Percentiles rank a stretch among this genome's conserved stretches.
phyloP scores from a whole-genome alignment of 2,329 filamentous ascomycete genomes.

The Pseudocercospora ulei region DNA sequence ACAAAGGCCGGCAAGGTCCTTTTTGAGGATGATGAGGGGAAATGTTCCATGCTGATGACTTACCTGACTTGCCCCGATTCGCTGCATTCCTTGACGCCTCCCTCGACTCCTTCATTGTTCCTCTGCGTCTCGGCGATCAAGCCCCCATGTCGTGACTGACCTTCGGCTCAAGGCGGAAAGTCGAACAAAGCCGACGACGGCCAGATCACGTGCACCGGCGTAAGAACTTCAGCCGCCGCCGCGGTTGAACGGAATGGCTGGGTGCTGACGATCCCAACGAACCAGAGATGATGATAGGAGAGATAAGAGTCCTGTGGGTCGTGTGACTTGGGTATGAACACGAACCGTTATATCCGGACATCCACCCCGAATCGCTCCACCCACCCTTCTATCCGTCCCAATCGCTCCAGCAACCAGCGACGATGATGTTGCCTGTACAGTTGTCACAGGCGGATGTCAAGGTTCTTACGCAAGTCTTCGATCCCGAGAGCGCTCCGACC shows the following conservation, averaged over 20 bases:
- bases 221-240: conserved; percentile 6
- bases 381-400: no score
- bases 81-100: conserved; percentile 6
- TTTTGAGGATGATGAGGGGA: not conserved
- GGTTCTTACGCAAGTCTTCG: conserved; percentile 40
- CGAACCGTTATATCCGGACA: no score
- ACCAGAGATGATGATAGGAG: conserved; percentile 1
- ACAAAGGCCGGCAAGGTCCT: not conserved
- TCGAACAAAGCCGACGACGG: conserved; percentile 6
- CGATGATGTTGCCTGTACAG: conserved; percentile 15
- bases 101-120: conserved; percentile 2
- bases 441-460: conserved; percentile 35
- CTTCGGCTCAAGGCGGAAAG: conserved; percentile 4
- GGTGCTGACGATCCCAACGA: no score
- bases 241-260: no score
- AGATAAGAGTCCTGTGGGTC: not conserved
- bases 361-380: no score
- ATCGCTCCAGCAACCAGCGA: not conserved
- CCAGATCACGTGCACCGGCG: conserved; percentile 7
- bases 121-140: no score
- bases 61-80: conserved; percentile 6
- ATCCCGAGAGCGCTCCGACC: conserved; percentile 27
- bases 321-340: no score
- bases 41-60: conserved; percentile 9
- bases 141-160: not conserved